Evolutionary conservation across 1,284 basidiomycete genomes (phyloP).

Genomic region (Sanghuangporus sanghuang): DNA sequence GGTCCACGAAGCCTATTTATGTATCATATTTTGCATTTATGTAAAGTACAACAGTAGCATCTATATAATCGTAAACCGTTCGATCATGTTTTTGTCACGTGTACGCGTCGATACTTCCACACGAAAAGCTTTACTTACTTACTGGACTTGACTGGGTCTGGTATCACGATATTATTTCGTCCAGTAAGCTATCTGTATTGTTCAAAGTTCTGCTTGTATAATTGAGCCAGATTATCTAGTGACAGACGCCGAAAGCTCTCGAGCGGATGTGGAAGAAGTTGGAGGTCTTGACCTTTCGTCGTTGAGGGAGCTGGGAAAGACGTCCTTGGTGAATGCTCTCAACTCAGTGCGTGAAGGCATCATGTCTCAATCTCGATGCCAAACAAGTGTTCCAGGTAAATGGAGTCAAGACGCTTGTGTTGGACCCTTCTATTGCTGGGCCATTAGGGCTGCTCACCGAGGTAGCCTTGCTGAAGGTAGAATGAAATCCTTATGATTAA

Average conservation of each 20-base stretch:
- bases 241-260: conserved; percentile 22
- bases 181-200: neutral
- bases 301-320: conserved; percentile 73
- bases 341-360: conserved; percentile 60
- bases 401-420: conserved; percentile 92
- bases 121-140: neutral
- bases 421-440: conserved; percentile 85
- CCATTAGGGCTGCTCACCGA: conserved; percentile 92
- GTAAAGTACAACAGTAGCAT: neutral
- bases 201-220: neutral
- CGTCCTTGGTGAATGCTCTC: conserved; percentile 72
- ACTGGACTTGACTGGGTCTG: too few relatives aligned
- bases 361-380: neutral
- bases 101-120: neutral
- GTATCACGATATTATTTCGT: too few relatives aligned
- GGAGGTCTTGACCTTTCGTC: conserved; percentile 59
- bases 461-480: conserved; percentile 85
- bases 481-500: conserved; percentile 16
- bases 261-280: conserved; percentile 27
- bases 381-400: conserved; percentile 58
- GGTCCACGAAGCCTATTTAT: too few relatives aligned
- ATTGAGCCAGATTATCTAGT: neutral
- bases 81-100: neutral
- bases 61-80: neutral
- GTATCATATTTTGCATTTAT: neutral